Conservation (phyloP, 1,284 basidiomycete genomes). For the Irpex lacteus region DNA sequence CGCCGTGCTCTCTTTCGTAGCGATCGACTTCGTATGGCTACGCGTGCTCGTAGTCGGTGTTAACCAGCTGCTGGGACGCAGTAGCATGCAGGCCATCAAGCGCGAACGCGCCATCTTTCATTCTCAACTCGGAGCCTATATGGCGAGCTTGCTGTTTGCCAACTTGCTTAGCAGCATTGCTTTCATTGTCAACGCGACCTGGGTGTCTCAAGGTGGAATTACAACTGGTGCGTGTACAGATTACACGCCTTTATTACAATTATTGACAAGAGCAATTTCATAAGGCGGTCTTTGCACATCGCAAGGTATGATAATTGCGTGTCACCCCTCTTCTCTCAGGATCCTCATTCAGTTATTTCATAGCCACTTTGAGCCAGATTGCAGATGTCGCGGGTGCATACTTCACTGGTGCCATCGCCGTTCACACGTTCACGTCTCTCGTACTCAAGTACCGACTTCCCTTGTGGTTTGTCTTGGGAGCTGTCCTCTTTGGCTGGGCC, state of each 20-base stretch:
- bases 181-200: conserved; percentile 47
- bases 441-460: conserved; percentile 53
- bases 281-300: conserved; percentile 40
- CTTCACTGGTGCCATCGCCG: conserved; percentile 60
- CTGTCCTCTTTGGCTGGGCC: conserved; percentile 53
- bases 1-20: conserved; percentile 49
- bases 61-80: conserved; percentile 21
- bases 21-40: conserved; percentile 44
- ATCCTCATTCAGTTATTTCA: conserved; percentile 6
- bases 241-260: background rate
- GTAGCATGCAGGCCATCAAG: conserved; percentile 12
- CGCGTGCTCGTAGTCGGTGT: conserved; percentile 43
- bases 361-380: conserved; percentile 52
- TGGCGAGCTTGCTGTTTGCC: conserved; percentile 55
- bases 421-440: conserved; percentile 69
- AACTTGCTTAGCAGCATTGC: conserved; percentile 52
- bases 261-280: conserved; percentile 3
- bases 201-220: conserved; percentile 43
- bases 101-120: conserved; percentile 62
- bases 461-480: conserved; percentile 40
- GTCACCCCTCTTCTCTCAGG: background rate
- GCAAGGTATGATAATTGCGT: conserved; percentile 46
- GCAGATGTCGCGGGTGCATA: conserved; percentile 60
- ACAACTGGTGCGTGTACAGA: conserved; percentile 42
- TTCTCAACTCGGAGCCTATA: conserved; percentile 68